Conservation (phyloP, 495 filamentous ascomycete genomes). For the Annulohypoxylon moriforme region DNA sequence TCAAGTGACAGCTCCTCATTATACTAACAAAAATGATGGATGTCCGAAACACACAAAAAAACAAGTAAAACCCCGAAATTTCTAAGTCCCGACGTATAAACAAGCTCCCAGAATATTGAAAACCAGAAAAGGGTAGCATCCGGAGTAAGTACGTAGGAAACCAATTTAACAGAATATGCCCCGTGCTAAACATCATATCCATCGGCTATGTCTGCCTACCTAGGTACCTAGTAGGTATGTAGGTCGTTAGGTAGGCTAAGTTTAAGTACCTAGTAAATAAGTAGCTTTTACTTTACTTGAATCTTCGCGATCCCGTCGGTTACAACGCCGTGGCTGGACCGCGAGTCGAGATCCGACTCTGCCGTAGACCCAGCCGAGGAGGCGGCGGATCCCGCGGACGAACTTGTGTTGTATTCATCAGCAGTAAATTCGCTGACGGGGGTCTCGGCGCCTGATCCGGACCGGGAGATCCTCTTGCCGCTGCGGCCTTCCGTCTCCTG, state of each 20-base stretch:
- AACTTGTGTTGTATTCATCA: conserved; percentile 5
- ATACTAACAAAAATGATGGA: background rate
- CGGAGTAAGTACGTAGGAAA: background rate
- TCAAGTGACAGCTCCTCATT: conserved; percentile 1
- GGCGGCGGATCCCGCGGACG: conserved; percentile 3
- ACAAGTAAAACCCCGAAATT: background rate
- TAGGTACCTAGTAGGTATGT: background rate
- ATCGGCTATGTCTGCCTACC: background rate
- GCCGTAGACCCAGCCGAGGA: conserved; percentile 18
- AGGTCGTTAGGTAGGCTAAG: background rate
- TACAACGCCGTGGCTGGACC: conserved; percentile 23
- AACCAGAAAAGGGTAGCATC: background rate
- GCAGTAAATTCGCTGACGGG: conserved; percentile 12
- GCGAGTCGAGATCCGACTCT: conserved; percentile 34
- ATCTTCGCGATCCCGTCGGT: conserved; percentile 11
- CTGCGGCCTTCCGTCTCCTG: background rate
- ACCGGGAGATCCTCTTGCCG: background rate
- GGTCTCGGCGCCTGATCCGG: background rate
- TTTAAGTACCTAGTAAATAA: background rate
- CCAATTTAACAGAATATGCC: background rate
- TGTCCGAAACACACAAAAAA: background rate
- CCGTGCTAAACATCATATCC: background rate
- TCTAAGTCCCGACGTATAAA: background rate
- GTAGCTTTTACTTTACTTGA: background rate
- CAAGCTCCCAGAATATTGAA: background rate